Evolutionary conservation across 768 basidiomycete species (phyloP), one percentile per base, ranked within the genome.

Genomic region (Omphalotus guepiniiformis): DNA sequence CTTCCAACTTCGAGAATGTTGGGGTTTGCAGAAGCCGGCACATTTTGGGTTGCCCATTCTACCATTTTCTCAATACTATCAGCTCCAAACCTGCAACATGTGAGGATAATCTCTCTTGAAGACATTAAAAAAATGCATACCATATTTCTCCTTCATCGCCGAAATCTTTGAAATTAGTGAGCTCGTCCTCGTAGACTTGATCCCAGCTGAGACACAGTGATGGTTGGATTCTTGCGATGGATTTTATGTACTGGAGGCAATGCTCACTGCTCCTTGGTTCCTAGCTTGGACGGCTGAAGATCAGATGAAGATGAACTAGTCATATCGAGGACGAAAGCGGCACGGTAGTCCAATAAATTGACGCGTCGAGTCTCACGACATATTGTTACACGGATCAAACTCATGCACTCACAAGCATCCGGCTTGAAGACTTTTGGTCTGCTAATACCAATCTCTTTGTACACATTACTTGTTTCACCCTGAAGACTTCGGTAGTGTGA

Each of bases 81-180:
- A 42, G 75, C 69, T 6, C 90, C 89, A 58, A 93, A 93, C 89
- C 90, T 91, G 52, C 32, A 41, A 6, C 4, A 28, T 23, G 19
- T 6, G 27, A 41, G 12, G 13, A 32, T 53, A 34, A 38, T n/a
- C 36, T 32, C 26, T 46, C 15, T 37, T 15, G 26, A 4, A 23
- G 7, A 36, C 18, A 15, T 4, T 16, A 51, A 21, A 15, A 23
- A n/a, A 26, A 21, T 2, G 21, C 12, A 21, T 52, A 88, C 90
- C 90, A 93, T 21, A 89, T 72, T 63, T 93, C 90, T 28, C 90
- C 90, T 62, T 90, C 88, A 58, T 92, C 88, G 16, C 85, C 83
- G 25, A 81, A 79, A 42, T 89, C 90, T 25, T 79, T 68, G 51
- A 89, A 92, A 57, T 87, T 86, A 29, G 59, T 61, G 26, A 91